These are phyloP conservation scores for Ophiostoma montium DNA, from an alignment of 2,329 filamentous ascomycete genomes.

Conservation along the genomic window DNA sequence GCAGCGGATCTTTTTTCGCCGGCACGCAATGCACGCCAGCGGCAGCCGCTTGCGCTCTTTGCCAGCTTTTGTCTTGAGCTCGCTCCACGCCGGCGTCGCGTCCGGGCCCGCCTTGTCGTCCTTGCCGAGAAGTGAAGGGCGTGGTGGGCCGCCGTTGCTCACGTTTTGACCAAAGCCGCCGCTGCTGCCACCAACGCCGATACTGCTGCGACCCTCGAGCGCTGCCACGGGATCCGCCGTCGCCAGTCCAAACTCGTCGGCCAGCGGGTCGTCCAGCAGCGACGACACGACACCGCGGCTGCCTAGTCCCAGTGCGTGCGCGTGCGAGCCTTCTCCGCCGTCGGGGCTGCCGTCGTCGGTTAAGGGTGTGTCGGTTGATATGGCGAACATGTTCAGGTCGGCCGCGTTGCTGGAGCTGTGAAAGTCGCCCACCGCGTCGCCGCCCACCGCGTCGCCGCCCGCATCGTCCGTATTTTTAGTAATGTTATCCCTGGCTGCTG, in stretches of 20 bases:
- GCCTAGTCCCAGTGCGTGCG: no score
- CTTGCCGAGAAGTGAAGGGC: constrained; percentile 22
- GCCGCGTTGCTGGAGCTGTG: no score
- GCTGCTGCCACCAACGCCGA: constrained; percentile 18
- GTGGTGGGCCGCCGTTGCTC: not conserved
- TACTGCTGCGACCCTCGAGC: constrained; percentile 31
- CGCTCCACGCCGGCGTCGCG: constrained; percentile 54
- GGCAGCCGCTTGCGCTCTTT: constrained; percentile 91
- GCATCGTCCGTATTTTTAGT: no score
- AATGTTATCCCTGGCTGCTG: no score
- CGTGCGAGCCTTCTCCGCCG: no score
- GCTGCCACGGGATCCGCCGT: constrained; percentile 33
- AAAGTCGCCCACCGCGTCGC: no score
- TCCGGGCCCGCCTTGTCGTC: constrained; percentile 41
- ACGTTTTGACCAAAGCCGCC: not conserved
- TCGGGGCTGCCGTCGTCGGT: no score
- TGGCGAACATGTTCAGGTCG: no score
- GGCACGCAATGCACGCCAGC: constrained; percentile 86
- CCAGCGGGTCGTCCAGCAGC: constrained; percentile 36
- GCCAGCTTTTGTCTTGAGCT: constrained; percentile 80
- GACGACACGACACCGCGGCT: constrained; percentile 23
- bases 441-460: no score
- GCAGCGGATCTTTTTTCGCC: constrained; percentile 94
- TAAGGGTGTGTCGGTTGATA: no score
- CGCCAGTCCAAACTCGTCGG: constrained; percentile 45